A percentile compares a stretch with the other conserved stretches of the same genome.
These are phyloP conservation scores for Euphrasia arctica DNA, from an alignment of 305 asterid species.

Conservation along the genomic window DNA sequence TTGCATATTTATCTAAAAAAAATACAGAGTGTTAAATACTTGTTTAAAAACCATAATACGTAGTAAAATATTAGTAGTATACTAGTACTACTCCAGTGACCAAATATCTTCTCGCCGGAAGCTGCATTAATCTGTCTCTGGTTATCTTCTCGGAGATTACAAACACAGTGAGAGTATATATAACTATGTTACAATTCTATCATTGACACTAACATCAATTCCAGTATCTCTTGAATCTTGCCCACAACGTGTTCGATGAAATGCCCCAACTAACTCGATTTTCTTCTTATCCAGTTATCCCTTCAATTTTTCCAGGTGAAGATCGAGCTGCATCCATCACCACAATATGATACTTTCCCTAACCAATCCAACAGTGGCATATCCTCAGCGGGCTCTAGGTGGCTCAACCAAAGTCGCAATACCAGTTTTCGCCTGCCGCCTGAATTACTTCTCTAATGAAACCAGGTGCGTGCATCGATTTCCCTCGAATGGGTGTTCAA, in stretches of 20 bases:
- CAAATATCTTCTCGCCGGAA: background rate
- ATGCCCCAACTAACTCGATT: constrained; percentile 20
- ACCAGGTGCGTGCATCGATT: constrained; percentile 20
- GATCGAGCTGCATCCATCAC: constrained; percentile 7
- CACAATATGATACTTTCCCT: constrained; percentile 34
- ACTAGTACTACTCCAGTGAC: background rate
- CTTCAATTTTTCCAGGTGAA: constrained; percentile 24
- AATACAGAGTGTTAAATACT: too few relatives aligned
- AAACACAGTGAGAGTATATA: background rate
- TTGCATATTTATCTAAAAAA: too few relatives aligned
- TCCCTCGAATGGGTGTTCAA: constrained; percentile 17
- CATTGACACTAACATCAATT: background rate
- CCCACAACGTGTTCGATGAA: constrained; percentile 33
- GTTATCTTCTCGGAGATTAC: background rate
- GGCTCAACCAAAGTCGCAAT: constrained; percentile 22
- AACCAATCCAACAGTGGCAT: constrained; percentile 23
- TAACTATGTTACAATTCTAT: background rate
- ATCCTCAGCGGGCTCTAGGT: constrained; percentile 26
- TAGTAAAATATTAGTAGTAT: too few relatives aligned
- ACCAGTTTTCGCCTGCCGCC: constrained; percentile 23
- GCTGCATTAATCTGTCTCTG: background rate
- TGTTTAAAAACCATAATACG: too few relatives aligned
- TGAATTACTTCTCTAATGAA: constrained; percentile 13
- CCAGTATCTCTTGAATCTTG: background rate
- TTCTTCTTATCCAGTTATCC: background rate